A percentile compares a stretch with the other conserved stretches of the same genome.
Conservation (phyloP, 495 filamentous ascomycete genomes). For the Penicillium coffeae region DNA sequence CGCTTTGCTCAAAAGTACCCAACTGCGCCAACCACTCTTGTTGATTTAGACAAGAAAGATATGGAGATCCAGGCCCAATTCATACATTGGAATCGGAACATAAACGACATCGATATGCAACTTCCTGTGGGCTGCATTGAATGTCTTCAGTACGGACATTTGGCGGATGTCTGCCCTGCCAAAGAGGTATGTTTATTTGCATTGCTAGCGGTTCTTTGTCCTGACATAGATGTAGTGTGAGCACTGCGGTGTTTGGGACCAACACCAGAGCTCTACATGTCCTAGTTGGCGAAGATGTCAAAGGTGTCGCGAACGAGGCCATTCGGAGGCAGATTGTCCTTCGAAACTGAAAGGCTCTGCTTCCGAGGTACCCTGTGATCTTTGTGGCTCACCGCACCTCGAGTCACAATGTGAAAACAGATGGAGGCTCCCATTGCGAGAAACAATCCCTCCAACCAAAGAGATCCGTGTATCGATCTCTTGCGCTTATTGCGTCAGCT, state of each 20-base stretch:
- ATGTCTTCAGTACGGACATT: conserved; percentile 44
- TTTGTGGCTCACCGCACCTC: conserved; percentile 40
- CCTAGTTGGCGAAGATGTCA: conserved; percentile 41
- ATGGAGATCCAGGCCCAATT: conserved; percentile 37
- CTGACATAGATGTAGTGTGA: too few species aligned
- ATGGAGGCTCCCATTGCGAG: too few species aligned
- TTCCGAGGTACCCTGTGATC: conserved; percentile 41
- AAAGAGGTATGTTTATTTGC: conserved; percentile 36
- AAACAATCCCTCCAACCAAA: conserved; percentile 12
- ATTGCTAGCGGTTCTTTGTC: not conserved
- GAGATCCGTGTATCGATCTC: conserved; percentile 39
- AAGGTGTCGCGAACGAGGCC: conserved; percentile 45
- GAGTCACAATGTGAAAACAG: conserved; percentile 45
- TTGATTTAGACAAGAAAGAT: conserved; percentile 42
- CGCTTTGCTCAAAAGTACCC: conserved; percentile 35
- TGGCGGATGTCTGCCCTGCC: conserved; percentile 40
- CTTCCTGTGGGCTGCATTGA: conserved; percentile 55
- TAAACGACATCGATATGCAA: conserved; percentile 61
- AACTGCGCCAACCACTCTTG: conserved; percentile 31
- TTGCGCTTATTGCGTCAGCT: conserved; percentile 47
- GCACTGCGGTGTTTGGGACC: conserved; percentile 39
- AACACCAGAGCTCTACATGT: conserved; percentile 37
- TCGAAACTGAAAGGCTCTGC: conserved; percentile 36
- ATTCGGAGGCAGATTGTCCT: conserved; percentile 33
- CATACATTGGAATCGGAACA: conserved; percentile 54